Base-by-base conservation (phyloP, 305 asterid genomes). In the Rubia peregrina region DNA sequence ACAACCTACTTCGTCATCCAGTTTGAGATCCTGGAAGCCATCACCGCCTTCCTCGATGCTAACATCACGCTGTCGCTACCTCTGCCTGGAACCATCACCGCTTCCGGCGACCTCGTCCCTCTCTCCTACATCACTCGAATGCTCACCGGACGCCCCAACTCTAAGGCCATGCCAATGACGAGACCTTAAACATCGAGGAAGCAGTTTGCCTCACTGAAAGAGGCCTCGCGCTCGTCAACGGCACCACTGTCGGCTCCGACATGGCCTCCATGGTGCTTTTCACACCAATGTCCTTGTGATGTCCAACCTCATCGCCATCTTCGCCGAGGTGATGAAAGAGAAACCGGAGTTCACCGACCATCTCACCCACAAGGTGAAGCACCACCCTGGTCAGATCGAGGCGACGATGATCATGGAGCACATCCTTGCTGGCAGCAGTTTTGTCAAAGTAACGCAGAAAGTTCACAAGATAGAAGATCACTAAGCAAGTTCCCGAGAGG, bases 61-160 rank as follows among this genome's bases (percentile, higher is more conserved):
- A 86, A 88, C 78, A 73, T 91, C 65, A 91, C 96, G 41, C 96
- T 96, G 0, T 81, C 84, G 43, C 76, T 91, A 36, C 97, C 97
- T 48, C 96, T 91, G 55, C 93, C 93, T n/a, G 97, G 97, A 63
- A 91, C 97, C 0, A 86, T 91, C 82, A 77, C 91, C 36, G 85
- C 97, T 61, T 91, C 96, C 4, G 97, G 96, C 40, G 96, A 91
- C 57, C 91, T 91, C 21, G 96, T 91, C 44, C 97, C 97, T 0
- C 56, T 89, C 7, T 89, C 97, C 75, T 91, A 91, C 87, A 88
- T 91, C 56, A 96, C 96, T n/a, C 95, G 97, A 38, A 73, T 91
- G 60, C 83, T 91, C 42, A 85, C 90, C 10, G 97, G 95, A 49
- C 87, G 96, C 17, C 96, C 87, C 49, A 91, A 91, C 74, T 84